Evolutionary conservation across 2,329 filamentous ascomycete species (phyloP).

Genomic region (Fusarium sp.): DNA sequence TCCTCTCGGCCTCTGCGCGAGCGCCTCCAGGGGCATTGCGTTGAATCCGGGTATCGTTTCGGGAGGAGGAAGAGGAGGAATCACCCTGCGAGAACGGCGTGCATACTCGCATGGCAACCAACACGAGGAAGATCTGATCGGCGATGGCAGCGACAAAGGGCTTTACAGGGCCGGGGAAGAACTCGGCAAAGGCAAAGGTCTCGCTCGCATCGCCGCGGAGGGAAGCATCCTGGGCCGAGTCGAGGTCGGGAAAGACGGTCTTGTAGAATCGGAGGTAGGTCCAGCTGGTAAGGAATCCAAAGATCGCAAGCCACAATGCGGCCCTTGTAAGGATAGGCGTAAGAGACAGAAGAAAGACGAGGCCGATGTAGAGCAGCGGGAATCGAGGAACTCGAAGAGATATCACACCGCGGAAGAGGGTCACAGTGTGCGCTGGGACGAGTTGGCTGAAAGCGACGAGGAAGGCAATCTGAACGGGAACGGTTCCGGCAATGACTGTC

Average conservation of each 20-base stretch:
- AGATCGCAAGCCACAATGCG: conserved; percentile 82
- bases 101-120: conserved; percentile 84
- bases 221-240: conserved; percentile 70
- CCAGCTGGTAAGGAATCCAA: conserved; percentile 91
- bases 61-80: conserved; percentile 65
- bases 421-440: conserved; percentile 96
- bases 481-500: conserved; percentile 88
- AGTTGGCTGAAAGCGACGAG: conserved; percentile 98
- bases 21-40: conserved; percentile 76
- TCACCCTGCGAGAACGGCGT: conserved; percentile 88
- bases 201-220: conserved; percentile 94
- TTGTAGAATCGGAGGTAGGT: conserved; percentile 98
- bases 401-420: conserved; percentile 88
- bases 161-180: conserved; percentile 90
- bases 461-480: conserved; percentile 92
- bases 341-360: conserved; percentile 75
- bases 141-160: conserved; percentile 82
- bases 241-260: conserved; percentile 77
- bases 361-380: conserved; percentile 80
- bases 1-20: conserved; percentile 90
- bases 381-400: conserved; percentile 87
- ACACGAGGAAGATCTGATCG: conserved; percentile 75
- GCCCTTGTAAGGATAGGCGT: conserved; percentile 76
- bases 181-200: conserved; percentile 95
- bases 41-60: conserved; percentile 71